Conservation (phyloP, 371 early-diverging fungal genomes). For the Mortierella sp. region DNA sequence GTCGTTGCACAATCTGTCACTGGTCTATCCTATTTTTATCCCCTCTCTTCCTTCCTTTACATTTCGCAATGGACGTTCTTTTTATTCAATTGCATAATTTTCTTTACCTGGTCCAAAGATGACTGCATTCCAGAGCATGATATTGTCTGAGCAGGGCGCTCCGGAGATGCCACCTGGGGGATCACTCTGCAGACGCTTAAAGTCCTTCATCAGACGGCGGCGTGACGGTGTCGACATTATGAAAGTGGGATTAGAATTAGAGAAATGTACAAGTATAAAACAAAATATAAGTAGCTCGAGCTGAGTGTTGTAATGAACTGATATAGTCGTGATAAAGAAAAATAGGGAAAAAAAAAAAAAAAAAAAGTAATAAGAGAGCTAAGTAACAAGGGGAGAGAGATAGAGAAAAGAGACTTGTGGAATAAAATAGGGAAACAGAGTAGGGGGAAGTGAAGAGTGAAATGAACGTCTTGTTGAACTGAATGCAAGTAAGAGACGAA, state of each 20-base stretch:
- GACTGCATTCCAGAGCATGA: conserved; percentile 97
- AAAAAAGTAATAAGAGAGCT: background rate
- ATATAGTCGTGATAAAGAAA: background rate
- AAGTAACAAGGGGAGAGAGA: background rate
- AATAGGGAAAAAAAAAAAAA: background rate
- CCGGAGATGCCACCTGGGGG: conserved; percentile 93
- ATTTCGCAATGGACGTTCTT: background rate
- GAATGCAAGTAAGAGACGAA: conserved; percentile 3
- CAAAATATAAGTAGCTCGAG: background rate
- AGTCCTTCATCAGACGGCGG: conserved; percentile 94
- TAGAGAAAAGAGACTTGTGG: background rate
- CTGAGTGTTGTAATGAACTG: no score
- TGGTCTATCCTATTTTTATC: background rate
- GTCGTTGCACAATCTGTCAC: no score
- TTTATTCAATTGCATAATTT: background rate
- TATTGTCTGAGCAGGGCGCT: conserved; percentile 96
- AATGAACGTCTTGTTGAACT: conserved; percentile 6
- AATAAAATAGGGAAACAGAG: background rate
- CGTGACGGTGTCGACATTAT: conserved; percentile 91
- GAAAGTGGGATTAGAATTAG: background rate
- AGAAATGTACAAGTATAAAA: background rate
- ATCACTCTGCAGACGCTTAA: conserved; percentile 96
- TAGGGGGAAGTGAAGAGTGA: background rate
- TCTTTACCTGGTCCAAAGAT: conserved; percentile 95
- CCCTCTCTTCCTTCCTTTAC: background rate